phyloP scores from a whole-genome alignment of 352 stramenopile genomes.

The Phytophthora constricta region DNA sequence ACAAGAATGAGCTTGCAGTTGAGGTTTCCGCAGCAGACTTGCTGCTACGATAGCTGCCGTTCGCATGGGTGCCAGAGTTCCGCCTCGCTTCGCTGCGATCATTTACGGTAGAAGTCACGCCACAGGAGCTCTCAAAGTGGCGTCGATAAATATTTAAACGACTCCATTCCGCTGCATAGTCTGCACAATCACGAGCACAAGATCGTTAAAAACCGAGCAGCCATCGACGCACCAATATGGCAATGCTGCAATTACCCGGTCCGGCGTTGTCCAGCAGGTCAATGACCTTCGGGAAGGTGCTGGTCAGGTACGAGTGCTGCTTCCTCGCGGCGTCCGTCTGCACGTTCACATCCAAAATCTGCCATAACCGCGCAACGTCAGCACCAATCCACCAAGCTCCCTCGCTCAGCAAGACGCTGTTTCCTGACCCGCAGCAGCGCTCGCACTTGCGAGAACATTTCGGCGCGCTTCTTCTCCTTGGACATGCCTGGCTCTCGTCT shows the following conservation, averaged over 20 bases:
- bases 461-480: conserved; percentile 70
- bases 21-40: conserved; percentile 21
- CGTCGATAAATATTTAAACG: conserved; percentile 79
- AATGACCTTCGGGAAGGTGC: conserved; percentile 66
- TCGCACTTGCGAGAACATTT: conserved; percentile 83
- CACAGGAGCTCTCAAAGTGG: conserved; percentile 82
- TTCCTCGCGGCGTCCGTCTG: conserved; percentile 68
- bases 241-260: conserved; percentile 40
- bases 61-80: conserved; percentile 11
- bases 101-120: conserved; percentile 61
- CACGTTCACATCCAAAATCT: conserved; percentile 80
- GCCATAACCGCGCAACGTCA: conserved; percentile 1
- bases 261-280: conserved; percentile 70
- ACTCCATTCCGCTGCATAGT: conserved; percentile 76
- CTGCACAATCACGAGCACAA: conserved; percentile 24
- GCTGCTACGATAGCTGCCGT: conserved; percentile 19
- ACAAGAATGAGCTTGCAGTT: conserved; percentile 29
- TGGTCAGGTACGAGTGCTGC: conserved; percentile 70
- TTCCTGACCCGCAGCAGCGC: conserved; percentile 63
- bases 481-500: conserved; percentile 46
- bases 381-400: background rate
- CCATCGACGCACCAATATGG: too few relatives aligned
- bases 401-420: background rate
- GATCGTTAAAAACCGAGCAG: background rate
- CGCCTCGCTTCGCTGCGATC: conserved; percentile 28